Conservation (phyloP, 768 basidiomycete species). For the Pulveroboletus sp. region DNA sequence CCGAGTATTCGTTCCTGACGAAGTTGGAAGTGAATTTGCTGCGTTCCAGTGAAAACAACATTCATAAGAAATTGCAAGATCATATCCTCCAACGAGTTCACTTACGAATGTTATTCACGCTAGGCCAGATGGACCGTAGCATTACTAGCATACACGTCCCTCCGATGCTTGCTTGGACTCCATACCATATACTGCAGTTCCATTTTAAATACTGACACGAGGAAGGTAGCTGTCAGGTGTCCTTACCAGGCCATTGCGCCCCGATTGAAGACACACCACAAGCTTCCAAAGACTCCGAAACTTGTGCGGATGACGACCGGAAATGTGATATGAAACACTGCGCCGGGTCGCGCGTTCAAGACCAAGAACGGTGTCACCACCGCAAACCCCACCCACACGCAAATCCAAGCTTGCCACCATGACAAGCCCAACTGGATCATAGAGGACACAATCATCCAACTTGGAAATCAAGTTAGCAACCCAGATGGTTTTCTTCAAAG, state of each 20-base stretch:
- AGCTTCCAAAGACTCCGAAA: constrained; percentile 72
- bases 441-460: constrained; percentile 75
- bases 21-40: constrained; percentile 71
- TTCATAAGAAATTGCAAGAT: constrained; percentile 4
- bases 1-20: constrained; percentile 69
- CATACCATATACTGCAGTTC: constrained; percentile 61
- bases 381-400: constrained; percentile 63
- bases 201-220: constrained; percentile 14
- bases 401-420: constrained; percentile 87
- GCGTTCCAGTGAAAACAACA: constrained; percentile 2
- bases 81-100: constrained; percentile 10
- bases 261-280: constrained; percentile 78
- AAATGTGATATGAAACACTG: constrained; percentile 72
- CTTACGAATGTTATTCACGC: constrained; percentile 61
- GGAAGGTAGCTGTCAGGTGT: constrained; percentile 25
- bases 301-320: constrained; percentile 72
- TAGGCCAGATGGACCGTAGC: constrained; percentile 74
- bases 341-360: constrained; percentile 74
- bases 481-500: background rate
- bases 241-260: constrained; percentile 67
- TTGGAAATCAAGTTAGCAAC: constrained; percentile 23
- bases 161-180: constrained; percentile 80
- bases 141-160: constrained; percentile 72
- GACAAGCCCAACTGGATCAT: constrained; percentile 70
- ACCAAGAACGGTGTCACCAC: constrained; percentile 68